Evolutionary conservation across 108 stramenopile species (phyloP), one percentile per base, ranked within the genome.

Genomic region (Fragilariopsis cylindrus): DNA sequence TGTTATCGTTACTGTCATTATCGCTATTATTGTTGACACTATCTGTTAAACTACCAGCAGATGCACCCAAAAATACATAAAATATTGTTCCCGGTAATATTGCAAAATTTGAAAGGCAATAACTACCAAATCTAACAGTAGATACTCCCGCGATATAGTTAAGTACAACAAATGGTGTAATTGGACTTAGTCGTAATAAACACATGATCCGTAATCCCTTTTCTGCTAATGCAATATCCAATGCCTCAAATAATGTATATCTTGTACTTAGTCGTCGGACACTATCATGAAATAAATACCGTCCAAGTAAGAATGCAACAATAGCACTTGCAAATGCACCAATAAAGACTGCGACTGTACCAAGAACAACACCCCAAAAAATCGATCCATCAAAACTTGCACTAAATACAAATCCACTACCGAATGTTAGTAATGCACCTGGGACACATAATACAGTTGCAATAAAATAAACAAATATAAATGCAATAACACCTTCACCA

Each of bases 71-170:
- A 65, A 90, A 93, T 8, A 84, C 85, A 71, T 84, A 93, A 9
- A 93, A 65, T 0, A 90, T 74, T 13, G 90, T 91, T 5, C 92
- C 92, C 1, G 92, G 92, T n/a, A 93, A 42, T 7, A 93, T 88
- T 4, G 80, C 90, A 57, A 89, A 54, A 30, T 88, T 48, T 6
- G 92, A 72, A 12, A 81, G 19, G 1, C 47, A 30, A 53, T 91
- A 93, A 58, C 80, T 67, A 47, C 48, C 58, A 9, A 88, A 67
- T 56, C 69, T 62, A 5, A 91, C 65, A 1, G 83, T 70, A 6
- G 92, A 82, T 30, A 81, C 64, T 2, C 86, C 86, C 13, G 81
- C 83, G 41, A 87, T 72, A 60, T 84, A 87, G 49, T 87, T 87
- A 42, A 87, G 19, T 16, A 77, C 77, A 65, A 84, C 84, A 72